Base-by-base conservation (phyloP, 257 asterid species). In the Lantana camara region DNA sequence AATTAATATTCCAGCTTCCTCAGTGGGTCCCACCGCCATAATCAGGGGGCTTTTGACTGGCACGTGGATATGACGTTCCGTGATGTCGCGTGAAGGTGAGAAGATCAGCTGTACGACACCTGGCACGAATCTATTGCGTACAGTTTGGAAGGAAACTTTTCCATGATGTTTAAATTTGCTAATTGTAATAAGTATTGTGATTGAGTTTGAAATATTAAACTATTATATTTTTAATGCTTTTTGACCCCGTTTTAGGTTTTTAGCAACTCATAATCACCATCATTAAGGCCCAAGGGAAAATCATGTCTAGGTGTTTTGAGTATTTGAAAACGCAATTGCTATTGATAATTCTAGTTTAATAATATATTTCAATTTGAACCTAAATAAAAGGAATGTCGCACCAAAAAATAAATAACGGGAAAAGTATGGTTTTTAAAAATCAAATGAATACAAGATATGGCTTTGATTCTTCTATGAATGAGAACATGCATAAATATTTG, bases 21-120 rank as follows among this genome's bases (percentile, higher is more conserved):
- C 7, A 0, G 66, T 42, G 78, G 52, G 67, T 4, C 5, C 81
- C 77, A 50, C 29, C 34, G 16, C 29, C 57, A 58, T 38, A 74
- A 63, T 75, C 65, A 55, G 15, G n/a, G n/a, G n/a, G n/a, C n/a
- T 13, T 3, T 29, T 68, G 77, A 71, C 75, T 60, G 72, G 63
- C 35, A 58, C 74, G 81, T 79, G 76, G 8, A 46, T 23, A 60
- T 34, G 67, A 79, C 73, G 68, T 52, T 27, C 16, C 57, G 50
- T 49, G 9, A 38, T 48, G 53, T 73, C 80, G 80, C 73, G 73
- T 78, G 70, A 46, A 21, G 10, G 1, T 1, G 13, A 9, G 2
- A 52, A 40, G 59, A 48, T 57, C 45, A 57, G 29, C 50, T 10
- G 15, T n/a, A 53, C 13, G 38, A 56, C 4, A n/a, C 66, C 68